Base-by-base conservation (phyloP, 257 asterid genomes). In the Parsonsia alboflavescens region DNA sequence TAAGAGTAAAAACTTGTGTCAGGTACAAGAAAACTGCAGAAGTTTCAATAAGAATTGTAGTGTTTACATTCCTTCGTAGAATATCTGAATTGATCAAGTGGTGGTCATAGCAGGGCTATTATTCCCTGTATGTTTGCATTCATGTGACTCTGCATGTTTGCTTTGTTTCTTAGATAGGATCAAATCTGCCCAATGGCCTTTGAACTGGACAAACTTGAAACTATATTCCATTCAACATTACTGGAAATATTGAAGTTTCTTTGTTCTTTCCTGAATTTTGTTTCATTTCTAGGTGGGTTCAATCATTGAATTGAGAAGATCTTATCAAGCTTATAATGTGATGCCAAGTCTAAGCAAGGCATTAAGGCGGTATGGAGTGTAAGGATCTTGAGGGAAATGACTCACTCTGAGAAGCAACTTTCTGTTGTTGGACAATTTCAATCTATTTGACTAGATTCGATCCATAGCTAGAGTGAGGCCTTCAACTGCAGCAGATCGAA, bases 261-360 rank as follows among this genome's bases (percentile, higher is more conserved):
- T 7, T 17, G 42, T 71, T 17, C 42, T 22, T 71, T 54, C 6
- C 28, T 6, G 28, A 46, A 17, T 45, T 6, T 78, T 16, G 2
- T 45, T 26, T 71, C 48, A 61, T 80, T 22, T 83, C 12, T 85
- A 95, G 99, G 98, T 95, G 79, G 97, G 99, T 52, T 92, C 99
- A 15, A 95, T 92, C 19, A 92, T 92, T 61, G 98, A 95, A 68
- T 50, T 95, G 82, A 88, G 99, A 87, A 88, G 99, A 83, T 95
- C 99, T 6, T 95, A 95, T 84, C 97, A 95, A 85, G 99, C 98
- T 45, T 95, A 95, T 82, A 92, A 95, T 53, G 98, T 92, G 45
- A 92, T 95, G 99, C 99, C 98, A n/a, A 86, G 90, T 81, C 90
- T 95, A 76, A 85, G 88, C 75, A 92, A 89, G 84, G 96, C 86